These are phyloP conservation scores for Colletotrichum tropicale DNA, from an alignment of 2,329 filamentous ascomycete genomes.

Conservation along the genomic window DNA sequence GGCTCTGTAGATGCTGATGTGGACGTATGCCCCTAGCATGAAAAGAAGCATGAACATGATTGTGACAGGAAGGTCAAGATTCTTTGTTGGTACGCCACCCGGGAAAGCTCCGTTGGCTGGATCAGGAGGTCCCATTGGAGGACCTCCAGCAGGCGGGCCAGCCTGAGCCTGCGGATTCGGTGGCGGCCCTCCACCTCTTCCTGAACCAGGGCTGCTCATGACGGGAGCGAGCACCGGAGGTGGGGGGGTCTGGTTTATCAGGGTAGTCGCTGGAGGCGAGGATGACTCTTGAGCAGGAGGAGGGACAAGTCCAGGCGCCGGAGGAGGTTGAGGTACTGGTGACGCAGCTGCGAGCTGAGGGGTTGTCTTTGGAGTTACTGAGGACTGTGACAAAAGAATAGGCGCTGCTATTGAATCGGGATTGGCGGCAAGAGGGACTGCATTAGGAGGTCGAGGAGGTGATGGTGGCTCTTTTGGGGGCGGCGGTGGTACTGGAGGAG, in stretches of 20 bases:
- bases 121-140: constrained; percentile 4
- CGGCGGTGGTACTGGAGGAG: background rate
- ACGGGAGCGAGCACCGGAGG: background rate
- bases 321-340: background rate
- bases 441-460: background rate
- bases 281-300: background rate
- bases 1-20: constrained; percentile 26
- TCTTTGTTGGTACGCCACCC: constrained; percentile 18
- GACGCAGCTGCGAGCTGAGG: background rate
- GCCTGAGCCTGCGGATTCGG: background rate
- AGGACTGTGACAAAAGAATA: background rate
- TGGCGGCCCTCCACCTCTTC: background rate
- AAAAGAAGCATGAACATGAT: constrained; percentile 28
- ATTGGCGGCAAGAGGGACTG: background rate
- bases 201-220: background rate
- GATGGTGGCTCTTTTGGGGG: background rate
- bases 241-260: background rate
- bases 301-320: background rate
- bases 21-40: constrained; percentile 24
- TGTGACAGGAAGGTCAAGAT: constrained; percentile 26
- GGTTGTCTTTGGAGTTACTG: background rate
- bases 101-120: constrained; percentile 8
- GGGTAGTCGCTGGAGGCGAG: background rate
- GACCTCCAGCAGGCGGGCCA: background rate
- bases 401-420: background rate